A percentile compares a stretch with the other conserved stretches of the same genome.
Conservation (phyloP, 2,329 filamentous ascomycete genomes). For the Pyrenochaeta sp. region DNA sequence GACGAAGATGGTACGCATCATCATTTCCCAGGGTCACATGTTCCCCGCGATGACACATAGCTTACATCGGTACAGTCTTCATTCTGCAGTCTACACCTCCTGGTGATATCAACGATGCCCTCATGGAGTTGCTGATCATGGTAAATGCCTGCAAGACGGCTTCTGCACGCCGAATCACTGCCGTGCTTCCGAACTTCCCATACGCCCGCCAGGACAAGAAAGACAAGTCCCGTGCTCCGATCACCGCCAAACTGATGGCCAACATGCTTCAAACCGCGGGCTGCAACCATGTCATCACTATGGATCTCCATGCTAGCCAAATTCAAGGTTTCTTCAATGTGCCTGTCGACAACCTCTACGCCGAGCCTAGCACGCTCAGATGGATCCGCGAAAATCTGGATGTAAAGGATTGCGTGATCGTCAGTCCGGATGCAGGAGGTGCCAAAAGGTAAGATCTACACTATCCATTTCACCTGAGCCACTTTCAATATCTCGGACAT, state of each 20-base stretch:
- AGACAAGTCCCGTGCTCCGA: conserved; percentile 93
- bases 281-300: conserved; percentile 92
- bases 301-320: conserved; percentile 93
- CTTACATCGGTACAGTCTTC: conserved; percentile 69
- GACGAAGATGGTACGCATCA: conserved; percentile 81
- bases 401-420: conserved; percentile 86
- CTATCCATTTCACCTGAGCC: too few species aligned
- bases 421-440: conserved; percentile 92
- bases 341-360: conserved; percentile 83
- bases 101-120: conserved; percentile 95
- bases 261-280: conserved; percentile 97
- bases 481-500: background rate
- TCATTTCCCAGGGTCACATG: conserved; percentile 2
- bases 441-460: conserved; percentile 73
- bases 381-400: conserved; percentile 90
- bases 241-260: conserved; percentile 92
- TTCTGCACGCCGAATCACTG: conserved; percentile 88
- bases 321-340: conserved; percentile 96
- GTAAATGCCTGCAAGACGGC: conserved; percentile 92
- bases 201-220: conserved; percentile 99
- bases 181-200: conserved; percentile 94
- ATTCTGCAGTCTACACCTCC: conserved; percentile 94
- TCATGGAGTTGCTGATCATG: conserved; percentile 99
- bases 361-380: conserved; percentile 87
- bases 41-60: conserved; percentile 5